Evolutionary conservation across 345 rosid genomes (phyloP), one percentile per base, ranked within the genome.

Genomic region (Arabidopsis arenosa): DNA sequence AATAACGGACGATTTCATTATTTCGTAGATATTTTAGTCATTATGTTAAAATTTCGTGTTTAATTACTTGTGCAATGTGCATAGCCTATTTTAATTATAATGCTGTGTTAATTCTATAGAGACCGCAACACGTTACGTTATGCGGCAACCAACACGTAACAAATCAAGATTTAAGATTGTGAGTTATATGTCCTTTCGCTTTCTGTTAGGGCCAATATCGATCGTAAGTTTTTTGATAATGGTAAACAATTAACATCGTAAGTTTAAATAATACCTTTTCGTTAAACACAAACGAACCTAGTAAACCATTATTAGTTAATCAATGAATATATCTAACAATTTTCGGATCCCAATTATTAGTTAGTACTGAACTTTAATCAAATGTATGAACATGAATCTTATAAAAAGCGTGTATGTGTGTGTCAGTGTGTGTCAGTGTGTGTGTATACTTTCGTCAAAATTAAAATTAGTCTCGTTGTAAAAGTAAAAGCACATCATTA

Each of bases 371-470:
- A 60, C 9, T 59, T 51, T 18, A 45, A 30, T 68, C 63, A 60
- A 47, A 68, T 75, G 68, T 69, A 68, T 75, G 74, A 60, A 75
- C 74, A 21, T 59, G 37, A 14, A 68, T 68, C 69, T 23, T 41
- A 18, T 67, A 59, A 49, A 74, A 59, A 32, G 43, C 35, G 35
- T 47, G 52, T n/a, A 21, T 44, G 21, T 55, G 32, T 23, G 39
- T 18, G n/a, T n/a, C n/a, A 57, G 52, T n/a, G 32, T 44, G 21
- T 55, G 32, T 23, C n/a, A 57, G 52, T n/a, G 32, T 44, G 21
- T 55, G 32, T 23, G 39, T 18, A 1, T 18, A 18, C 65, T 66
- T 56, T 65, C 28, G 48, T 33, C 37, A 37, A 74, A 56, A 32
- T 45, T 9, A 65, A 18, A 26, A 18, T 43, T 54, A 33, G 5